phyloP scores from a whole-genome alignment of 2,329 filamentous ascomycete genomes.

The Metarhizium guizhouense region DNA sequence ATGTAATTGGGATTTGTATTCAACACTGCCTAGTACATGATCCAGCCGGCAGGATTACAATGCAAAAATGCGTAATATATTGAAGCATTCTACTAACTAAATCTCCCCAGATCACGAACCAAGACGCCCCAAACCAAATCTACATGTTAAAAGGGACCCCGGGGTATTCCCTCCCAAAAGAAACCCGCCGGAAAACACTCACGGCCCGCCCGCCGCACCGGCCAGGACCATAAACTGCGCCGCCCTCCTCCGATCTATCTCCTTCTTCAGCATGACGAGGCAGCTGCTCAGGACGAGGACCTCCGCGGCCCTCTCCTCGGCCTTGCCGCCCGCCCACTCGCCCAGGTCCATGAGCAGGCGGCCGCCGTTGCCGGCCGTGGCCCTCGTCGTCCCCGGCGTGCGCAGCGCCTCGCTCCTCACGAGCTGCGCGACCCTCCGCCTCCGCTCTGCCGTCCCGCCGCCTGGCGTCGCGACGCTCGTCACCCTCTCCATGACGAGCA shows the following conservation, averaged over 20 bases:
- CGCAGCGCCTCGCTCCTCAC: slow-evolving; percentile 31
- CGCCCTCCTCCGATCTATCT: slow-evolving; percentile 47
- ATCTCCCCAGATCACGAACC: too few species aligned
- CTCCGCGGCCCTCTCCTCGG: slow-evolving; percentile 30
- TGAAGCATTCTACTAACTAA: too few species aligned
- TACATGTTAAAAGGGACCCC: too few species aligned
- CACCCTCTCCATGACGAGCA: slow-evolving; percentile 43
- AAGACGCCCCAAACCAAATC: too few species aligned
- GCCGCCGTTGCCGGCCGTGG: slow-evolving; percentile 41
- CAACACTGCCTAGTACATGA: too few species aligned
- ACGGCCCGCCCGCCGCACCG: slow-evolving; percentile 13
- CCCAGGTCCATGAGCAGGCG: slow-evolving; percentile 34
- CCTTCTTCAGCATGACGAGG: slow-evolving; percentile 56
- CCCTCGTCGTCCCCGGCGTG: slow-evolving; percentile 26
- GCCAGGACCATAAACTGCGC: slow-evolving; percentile 40
- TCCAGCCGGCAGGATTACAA: too few species aligned
- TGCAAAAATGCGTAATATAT: too few species aligned
- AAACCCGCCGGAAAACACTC: not conserved
- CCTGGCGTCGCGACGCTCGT: slow-evolving; percentile 20
- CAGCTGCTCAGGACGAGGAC: slow-evolving; percentile 47
- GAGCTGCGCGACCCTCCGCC: slow-evolving; percentile 30
- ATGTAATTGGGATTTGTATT: too few species aligned
- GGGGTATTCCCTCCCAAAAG: too few species aligned
- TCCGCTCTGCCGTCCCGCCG: slow-evolving; percentile 20
- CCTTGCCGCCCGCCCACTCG: slow-evolving; percentile 24